phyloP scores from a whole-genome alignment of 2,329 filamentous ascomycete genomes.

The Colletotrichum sp. region DNA sequence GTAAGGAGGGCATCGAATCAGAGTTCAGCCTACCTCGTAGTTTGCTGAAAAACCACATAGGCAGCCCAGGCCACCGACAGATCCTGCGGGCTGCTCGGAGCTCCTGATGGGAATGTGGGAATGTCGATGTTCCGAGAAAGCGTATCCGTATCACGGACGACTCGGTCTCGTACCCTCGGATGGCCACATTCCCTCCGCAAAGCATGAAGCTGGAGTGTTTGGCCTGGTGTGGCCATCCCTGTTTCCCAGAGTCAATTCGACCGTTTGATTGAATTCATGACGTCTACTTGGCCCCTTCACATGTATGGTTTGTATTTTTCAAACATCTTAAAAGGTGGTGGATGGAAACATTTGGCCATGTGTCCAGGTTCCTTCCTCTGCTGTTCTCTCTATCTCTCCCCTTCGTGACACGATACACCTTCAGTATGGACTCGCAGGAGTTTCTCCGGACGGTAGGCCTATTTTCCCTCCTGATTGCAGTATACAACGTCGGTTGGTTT shows the following conservation, averaged over 20 bases:
- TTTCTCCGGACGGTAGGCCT: not conserved
- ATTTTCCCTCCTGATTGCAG: not conserved
- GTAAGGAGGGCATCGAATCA: not conserved
- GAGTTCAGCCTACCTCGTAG: not conserved
- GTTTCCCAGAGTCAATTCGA: not conserved
- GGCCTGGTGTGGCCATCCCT: slow-evolving; percentile 5
- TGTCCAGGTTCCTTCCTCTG: fast-evolving
- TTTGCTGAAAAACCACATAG: not conserved
- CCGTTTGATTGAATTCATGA: not conserved
- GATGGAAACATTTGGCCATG: not conserved
- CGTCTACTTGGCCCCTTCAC: not conserved
- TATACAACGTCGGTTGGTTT: slow-evolving; percentile 5
- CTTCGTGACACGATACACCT: not conserved
- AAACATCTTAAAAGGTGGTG: not conserved
- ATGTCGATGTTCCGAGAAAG: not conserved
- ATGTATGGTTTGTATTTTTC: not conserved
- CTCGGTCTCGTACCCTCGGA: not conserved
- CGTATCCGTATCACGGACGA: slow-evolving; percentile 9
- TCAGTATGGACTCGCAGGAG: not conserved
- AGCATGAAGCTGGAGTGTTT: slow-evolving; percentile 9
- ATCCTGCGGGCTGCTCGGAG: not conserved
- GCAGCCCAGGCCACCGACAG: not conserved
- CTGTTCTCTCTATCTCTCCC: not conserved
- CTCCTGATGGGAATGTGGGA: not conserved
- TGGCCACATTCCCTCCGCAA: not conserved